These are phyloP conservation scores for Erythrobasidium hasegawianum DNA, from an alignment of 1,284 basidiomycete species.

Conservation along the genomic window DNA sequence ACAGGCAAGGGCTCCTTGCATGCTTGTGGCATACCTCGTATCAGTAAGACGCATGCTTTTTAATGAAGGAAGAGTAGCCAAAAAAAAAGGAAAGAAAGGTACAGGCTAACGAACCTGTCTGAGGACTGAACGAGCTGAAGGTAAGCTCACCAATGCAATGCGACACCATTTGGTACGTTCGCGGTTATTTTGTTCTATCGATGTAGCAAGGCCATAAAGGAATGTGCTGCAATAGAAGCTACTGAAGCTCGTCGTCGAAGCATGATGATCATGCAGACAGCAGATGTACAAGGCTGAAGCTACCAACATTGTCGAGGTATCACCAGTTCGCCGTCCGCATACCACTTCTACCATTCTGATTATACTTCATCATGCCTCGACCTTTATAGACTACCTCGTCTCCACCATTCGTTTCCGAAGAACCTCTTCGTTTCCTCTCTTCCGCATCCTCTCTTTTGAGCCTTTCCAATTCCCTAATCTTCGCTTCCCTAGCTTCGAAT, in stretches of 20 bases:
- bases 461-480: constrained; percentile 30
- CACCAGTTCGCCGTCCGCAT: constrained; percentile 36
- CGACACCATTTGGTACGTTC: too few species aligned
- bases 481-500: constrained; percentile 12
- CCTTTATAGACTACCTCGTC: constrained; percentile 21
- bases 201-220: too few species aligned
- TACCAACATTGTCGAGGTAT: constrained; percentile 13
- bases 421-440: neutral
- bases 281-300: constrained; percentile 31
- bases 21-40: too few species aligned
- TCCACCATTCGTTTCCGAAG: neutral
- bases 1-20: too few species aligned
- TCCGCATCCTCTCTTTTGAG: constrained; percentile 24
- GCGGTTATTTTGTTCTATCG: too few species aligned
- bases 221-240: too few species aligned
- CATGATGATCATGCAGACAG: neutral
- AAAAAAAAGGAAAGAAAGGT: too few species aligned
- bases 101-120: too few species aligned
- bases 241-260: neutral
- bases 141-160: too few species aligned
- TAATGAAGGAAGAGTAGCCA: too few species aligned
- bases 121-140: too few species aligned
- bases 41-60: too few species aligned
- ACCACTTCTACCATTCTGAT: constrained; percentile 16
- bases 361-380: constrained; percentile 34